phyloP scores from a whole-genome alignment of 768 basidiomycete species.

The Naganishia vaughanmartiniae region DNA sequence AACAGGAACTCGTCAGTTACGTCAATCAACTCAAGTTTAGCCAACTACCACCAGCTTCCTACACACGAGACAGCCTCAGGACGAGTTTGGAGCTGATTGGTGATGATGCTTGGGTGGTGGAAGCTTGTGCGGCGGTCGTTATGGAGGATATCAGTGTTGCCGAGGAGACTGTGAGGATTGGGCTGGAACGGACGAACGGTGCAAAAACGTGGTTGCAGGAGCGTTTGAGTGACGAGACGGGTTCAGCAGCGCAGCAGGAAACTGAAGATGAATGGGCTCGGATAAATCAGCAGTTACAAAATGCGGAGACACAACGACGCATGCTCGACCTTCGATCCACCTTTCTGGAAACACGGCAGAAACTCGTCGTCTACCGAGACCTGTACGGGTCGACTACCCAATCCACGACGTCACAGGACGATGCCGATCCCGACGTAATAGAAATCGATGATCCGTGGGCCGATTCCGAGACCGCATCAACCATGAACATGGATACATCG shows the following conservation, averaged over 20 bases:
- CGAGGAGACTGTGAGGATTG: slow-evolving; percentile 62
- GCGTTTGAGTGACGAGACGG: slow-evolving; percentile 8
- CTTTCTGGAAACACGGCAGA: slow-evolving; percentile 68
- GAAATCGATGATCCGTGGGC: slow-evolving; percentile 64
- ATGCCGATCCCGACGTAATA: slow-evolving; percentile 56
- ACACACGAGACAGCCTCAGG: slow-evolving; percentile 59
- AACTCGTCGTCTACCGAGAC: slow-evolving; percentile 54
- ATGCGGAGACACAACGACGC: neutral
- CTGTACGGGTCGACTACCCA: slow-evolving; percentile 46
- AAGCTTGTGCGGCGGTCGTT: slow-evolving; percentile 69
- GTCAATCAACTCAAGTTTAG: slow-evolving; percentile 20
- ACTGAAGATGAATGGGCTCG: slow-evolving; percentile 63
- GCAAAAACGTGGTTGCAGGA: slow-evolving; percentile 51
- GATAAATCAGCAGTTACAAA: slow-evolving; percentile 59
- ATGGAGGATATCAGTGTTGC: slow-evolving; percentile 62
- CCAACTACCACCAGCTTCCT: slow-evolving; percentile 45
- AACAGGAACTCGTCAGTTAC: slow-evolving; percentile 9
- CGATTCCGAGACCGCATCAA: slow-evolving; percentile 55
- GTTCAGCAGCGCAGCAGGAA: slow-evolving; percentile 53
- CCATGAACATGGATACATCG: slow-evolving; percentile 30
- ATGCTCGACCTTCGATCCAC: slow-evolving; percentile 55
- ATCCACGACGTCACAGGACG: slow-evolving; percentile 34
- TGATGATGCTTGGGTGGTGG: slow-evolving; percentile 73
- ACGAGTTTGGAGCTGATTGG: slow-evolving; percentile 58
- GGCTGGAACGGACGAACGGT: slow-evolving; percentile 61